Evolutionary conservation across 495 filamentous ascomycete species (phyloP).

Genomic region (Cairneyella variabilis): DNA sequence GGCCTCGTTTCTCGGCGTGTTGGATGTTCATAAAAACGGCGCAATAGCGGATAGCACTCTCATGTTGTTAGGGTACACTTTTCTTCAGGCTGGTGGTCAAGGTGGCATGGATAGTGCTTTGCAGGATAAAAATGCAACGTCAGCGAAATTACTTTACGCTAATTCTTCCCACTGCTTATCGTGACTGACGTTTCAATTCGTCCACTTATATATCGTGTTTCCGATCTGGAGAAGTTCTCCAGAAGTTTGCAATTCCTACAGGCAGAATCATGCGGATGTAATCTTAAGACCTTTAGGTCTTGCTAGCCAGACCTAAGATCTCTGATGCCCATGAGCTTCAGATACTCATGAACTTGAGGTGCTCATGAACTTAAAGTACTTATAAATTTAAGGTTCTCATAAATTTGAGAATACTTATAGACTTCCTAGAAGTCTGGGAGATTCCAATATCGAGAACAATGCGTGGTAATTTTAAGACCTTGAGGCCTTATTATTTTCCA

Average conservation of each 20-base stretch:
- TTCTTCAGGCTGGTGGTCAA: neutral
- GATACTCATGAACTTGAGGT: too few relatives aligned
- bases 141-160: neutral
- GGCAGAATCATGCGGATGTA: too few relatives aligned
- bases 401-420: too few relatives aligned
- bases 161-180: neutral
- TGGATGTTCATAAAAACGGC: constrained; percentile 6
- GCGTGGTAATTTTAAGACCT: too few relatives aligned
- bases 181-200: neutral
- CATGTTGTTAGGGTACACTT: constrained; percentile 3
- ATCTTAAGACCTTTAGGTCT: too few relatives aligned
- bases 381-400: too few relatives aligned
- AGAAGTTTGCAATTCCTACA: too few relatives aligned
- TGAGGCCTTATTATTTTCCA: too few relatives aligned
- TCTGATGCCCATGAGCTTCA: too few relatives aligned
- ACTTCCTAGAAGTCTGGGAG: too few relatives aligned
- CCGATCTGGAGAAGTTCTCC: neutral
- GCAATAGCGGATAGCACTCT: neutral
- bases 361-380: too few relatives aligned
- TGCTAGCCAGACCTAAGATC: neutral
- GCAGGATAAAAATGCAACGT: neutral
- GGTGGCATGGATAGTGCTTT: neutral
- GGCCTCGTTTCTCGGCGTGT: neutral
- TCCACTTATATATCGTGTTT: neutral
- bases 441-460: too few relatives aligned